A percentile compares a stretch with the other conserved stretches of the same genome.
phyloP scores from a whole-genome alignment of 2,329 filamentous ascomycete species.

The Claviceps lovelessii region DNA sequence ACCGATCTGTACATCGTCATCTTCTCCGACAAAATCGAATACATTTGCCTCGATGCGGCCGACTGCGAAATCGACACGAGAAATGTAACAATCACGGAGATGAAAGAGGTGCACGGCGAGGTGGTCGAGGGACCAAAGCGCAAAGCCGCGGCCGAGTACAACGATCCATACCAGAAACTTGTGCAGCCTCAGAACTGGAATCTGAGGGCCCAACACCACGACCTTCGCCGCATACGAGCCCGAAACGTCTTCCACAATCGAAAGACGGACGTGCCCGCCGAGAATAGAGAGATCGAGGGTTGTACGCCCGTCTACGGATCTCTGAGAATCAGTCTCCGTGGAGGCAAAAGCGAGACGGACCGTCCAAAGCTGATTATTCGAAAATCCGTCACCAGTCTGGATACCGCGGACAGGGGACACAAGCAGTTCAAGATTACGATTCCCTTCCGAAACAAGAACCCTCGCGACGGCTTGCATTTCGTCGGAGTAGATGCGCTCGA shows the following conservation, averaged over 20 bases:
- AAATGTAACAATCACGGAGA: constrained; percentile 35
- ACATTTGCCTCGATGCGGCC: constrained; percentile 46
- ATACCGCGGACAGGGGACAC: constrained; percentile 23
- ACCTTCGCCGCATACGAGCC: constrained; percentile 55
- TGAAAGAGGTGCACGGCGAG: constrained; percentile 22
- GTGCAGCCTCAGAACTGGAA: constrained; percentile 45
- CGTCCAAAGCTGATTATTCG: constrained; percentile 30
- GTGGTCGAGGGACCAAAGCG: constrained; percentile 21
- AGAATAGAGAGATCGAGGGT: constrained; percentile 39
- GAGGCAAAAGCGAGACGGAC: constrained; percentile 23
- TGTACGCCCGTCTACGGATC: constrained; percentile 43
- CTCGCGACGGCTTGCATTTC: constrained; percentile 82
- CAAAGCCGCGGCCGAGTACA: constrained; percentile 30
- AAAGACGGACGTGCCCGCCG: constrained; percentile 38
- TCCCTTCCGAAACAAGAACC: constrained; percentile 61
- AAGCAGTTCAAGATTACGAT: constrained; percentile 42
- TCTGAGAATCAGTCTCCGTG: constrained; percentile 29
- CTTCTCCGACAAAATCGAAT: constrained; percentile 41
- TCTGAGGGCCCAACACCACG: constrained; percentile 59
- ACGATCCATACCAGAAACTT: constrained; percentile 54
- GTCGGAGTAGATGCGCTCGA: constrained; percentile 72
- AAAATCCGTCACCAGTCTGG: constrained; percentile 23
- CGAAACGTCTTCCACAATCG: constrained; percentile 36
- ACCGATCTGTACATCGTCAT: constrained; percentile 68
- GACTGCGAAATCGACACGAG: constrained; percentile 44